Conservation (phyloP, 495 filamentous ascomycete species). For the Neurospora tetrasperma region DNA sequence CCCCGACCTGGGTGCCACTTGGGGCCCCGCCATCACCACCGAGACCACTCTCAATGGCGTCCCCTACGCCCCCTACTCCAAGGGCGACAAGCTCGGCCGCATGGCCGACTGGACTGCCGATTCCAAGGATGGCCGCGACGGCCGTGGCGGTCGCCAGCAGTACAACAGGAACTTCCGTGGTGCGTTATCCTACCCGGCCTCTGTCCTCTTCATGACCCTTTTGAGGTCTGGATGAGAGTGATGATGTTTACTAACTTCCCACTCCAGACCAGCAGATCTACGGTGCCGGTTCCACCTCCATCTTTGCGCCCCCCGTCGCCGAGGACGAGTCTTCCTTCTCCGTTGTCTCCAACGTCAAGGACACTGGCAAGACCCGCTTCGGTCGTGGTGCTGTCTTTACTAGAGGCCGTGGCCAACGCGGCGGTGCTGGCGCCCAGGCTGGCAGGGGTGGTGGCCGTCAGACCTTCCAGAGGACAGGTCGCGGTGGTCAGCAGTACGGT, state of each 20-base stretch:
- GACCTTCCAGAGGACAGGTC: constrained; percentile 35
- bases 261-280: constrained; percentile 86
- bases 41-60: constrained; percentile 89
- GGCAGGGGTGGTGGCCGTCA: constrained; percentile 50
- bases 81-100: constrained; percentile 94
- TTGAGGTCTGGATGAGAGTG: background rate
- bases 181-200: constrained; percentile 27
- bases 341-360: constrained; percentile 87
- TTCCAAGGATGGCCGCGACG: constrained; percentile 69
- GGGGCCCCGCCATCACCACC: constrained; percentile 72
- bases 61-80: constrained; percentile 94
- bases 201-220: background rate
- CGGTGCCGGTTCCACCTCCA: constrained; percentile 73
- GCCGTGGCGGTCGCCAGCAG: constrained; percentile 67
- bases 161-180: constrained; percentile 91
- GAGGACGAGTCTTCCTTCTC: constrained; percentile 98
- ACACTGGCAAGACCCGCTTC: constrained; percentile 74
- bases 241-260: background rate
- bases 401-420: constrained; percentile 72
- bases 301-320: constrained; percentile 80
- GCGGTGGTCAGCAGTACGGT: constrained; percentile 32
- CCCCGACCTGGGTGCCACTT: constrained; percentile 54
- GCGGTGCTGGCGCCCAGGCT: constrained; percentile 54
- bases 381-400: constrained; percentile 81
- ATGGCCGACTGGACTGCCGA: constrained; percentile 99